Base-by-base conservation (phyloP, 2,329 filamentous ascomycete species). In the Cadophora luteo-olivacea region DNA sequence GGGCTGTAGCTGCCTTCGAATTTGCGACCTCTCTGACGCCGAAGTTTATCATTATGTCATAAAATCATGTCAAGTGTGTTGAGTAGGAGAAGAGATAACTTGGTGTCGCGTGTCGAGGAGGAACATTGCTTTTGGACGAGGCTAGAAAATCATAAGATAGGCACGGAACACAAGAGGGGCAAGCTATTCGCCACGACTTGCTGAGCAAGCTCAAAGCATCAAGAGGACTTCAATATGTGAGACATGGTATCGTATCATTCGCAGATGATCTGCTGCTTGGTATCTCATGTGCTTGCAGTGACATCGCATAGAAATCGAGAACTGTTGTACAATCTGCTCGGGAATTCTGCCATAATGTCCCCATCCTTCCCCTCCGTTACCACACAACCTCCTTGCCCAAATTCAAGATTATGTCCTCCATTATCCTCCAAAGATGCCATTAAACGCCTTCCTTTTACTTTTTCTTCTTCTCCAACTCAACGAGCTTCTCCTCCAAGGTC, bases 21-120 rank as follows among this genome's bases (percentile, higher is more conserved):
- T 88, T 89, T 45, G 93, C 92, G 67, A 97, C 84, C 74, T 97
- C 91, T 80, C 97, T 90, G 75, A 98, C 93, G 75, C 92, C 91
- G 73, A 91, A 91, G 75, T 89, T 88, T 77, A 88, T 86, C 85
- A 89, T 90, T 22, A 29, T 69, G 57, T 61, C 41, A 64, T 70
- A 64, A 65, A 68, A 4, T 64, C 65, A 69, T 65, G 32, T 22
- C 32, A 57, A 64, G 51, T 36, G 69, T 66, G 66, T 45, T 58
- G 55, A 12, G 19, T 63, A 52, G 58, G 36, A 24, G 25, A 38
- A 14, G 64, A 48, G 14, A 25, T 16, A 41, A 16, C 12, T 55
- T 22, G 55, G 45, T 11, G 61, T 65, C 48, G 68, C 58, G 52
- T 68, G 63, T 49, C 12, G 52, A 36, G 14, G 62, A 29, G 36